Conservation (phyloP, 495 filamentous ascomycete genomes). For the Aspergillus affinis region DNA sequence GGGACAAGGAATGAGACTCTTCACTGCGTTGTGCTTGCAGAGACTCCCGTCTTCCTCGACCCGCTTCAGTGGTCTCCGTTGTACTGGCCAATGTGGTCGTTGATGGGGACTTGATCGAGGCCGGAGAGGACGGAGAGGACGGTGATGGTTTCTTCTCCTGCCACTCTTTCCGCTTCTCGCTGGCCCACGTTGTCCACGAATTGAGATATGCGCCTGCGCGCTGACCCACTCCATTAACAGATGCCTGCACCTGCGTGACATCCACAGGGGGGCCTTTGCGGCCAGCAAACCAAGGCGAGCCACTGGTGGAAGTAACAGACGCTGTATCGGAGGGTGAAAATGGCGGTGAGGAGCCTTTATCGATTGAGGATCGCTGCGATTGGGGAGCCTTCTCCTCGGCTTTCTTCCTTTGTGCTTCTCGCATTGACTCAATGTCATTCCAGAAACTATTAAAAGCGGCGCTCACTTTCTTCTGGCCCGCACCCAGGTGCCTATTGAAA, state of each 20-base stretch:
- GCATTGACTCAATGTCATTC: slow-evolving; percentile 81
- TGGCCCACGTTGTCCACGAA: slow-evolving; percentile 94
- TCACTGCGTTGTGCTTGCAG: slow-evolving; percentile 33
- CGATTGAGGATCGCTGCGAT: slow-evolving; percentile 37
- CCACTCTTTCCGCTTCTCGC: slow-evolving; percentile 76
- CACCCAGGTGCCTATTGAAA: slow-evolving; percentile 75
- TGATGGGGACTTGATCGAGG: slow-evolving; percentile 28
- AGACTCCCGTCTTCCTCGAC: slow-evolving; percentile 35
- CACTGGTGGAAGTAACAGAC: slow-evolving; percentile 11
- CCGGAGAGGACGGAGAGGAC: slow-evolving; percentile 26
- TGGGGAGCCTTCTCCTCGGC: slow-evolving; percentile 54
- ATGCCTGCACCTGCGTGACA: slow-evolving; percentile 63
- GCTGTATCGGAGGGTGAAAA: slow-evolving; percentile 21
- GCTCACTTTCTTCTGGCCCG: slow-evolving; percentile 79
- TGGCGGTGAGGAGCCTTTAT: slow-evolving; percentile 30
- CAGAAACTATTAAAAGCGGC: slow-evolving; percentile 83
- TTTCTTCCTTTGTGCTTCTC: slow-evolving; percentile 75
- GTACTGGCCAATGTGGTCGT: slow-evolving; percentile 28
- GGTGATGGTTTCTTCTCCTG: slow-evolving; percentile 42
- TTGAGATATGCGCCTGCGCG: slow-evolving; percentile 86
- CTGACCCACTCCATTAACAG: slow-evolving; percentile 63
- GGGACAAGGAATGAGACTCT: slow-evolving; percentile 30
- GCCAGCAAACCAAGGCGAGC: slow-evolving; percentile 25
- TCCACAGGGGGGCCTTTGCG: slow-evolving; percentile 52
- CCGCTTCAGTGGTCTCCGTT: slow-evolving; percentile 31